These are phyloP conservation scores for Silene uniflora DNA, from an alignment of 148 eudicot genomes.

Conservation along the genomic window DNA sequence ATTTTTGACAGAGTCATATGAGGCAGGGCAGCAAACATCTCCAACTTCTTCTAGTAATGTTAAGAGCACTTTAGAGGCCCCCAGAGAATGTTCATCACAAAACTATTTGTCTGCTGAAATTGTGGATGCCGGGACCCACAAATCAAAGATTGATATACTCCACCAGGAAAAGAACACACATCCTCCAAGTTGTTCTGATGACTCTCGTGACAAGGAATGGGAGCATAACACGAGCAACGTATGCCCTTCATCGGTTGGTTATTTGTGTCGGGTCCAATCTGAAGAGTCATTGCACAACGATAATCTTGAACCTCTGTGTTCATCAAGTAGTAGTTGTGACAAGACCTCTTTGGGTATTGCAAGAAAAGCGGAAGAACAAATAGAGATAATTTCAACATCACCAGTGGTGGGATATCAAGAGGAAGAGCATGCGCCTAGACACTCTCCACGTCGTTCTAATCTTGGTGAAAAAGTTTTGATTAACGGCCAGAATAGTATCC, in stretches of 20 bases:
- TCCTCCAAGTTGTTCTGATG: constrained; percentile 17
- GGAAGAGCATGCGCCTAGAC: constrained; percentile 24
- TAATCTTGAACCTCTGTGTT: constrained; percentile 22
- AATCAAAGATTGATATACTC: constrained; percentile 24
- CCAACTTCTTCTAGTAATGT: constrained; percentile 20
- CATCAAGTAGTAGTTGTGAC: constrained; percentile 22
- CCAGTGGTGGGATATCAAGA: constrained; percentile 20
- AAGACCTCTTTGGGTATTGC: constrained; percentile 24
- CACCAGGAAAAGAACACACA: constrained; percentile 23
- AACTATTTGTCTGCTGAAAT: constrained; percentile 25
- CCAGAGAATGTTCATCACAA: constrained; percentile 6
- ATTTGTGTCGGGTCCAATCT: not conserved
- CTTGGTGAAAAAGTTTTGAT: constrained; percentile 21
- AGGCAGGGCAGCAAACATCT: constrained; percentile 25
- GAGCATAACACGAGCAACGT: constrained; percentile 22
- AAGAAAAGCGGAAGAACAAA: constrained; percentile 17
- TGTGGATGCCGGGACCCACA: constrained; percentile 20
- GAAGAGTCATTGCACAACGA: constrained; percentile 23
- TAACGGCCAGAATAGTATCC: constrained; percentile 22
- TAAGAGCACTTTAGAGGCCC: not conserved
- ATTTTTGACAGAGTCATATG: constrained; percentile 10
- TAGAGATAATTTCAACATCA: constrained; percentile 19
- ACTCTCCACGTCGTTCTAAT: constrained; percentile 27
- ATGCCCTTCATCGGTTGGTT: constrained; percentile 15
- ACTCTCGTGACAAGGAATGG: not conserved